Percentiles rank a stretch among this genome's conserved stretches.
These are phyloP conservation scores for Globisporangium cystogenes DNA, from an alignment of 352 stramenopile genomes.

Conservation along the genomic window DNA sequence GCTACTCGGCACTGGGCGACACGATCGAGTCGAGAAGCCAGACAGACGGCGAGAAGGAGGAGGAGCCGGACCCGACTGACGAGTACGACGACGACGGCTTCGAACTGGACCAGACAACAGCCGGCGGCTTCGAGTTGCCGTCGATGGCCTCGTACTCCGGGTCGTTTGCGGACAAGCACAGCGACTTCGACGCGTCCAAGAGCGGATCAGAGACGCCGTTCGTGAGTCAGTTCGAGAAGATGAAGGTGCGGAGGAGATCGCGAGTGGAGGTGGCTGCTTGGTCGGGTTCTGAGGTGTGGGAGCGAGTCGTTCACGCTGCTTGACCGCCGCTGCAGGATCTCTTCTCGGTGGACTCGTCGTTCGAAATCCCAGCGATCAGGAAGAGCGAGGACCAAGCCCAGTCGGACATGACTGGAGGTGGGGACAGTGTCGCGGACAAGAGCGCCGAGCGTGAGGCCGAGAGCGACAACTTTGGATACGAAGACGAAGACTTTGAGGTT, in stretches of 20 bases:
- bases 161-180: not conserved
- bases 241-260: slow-evolving; percentile 21
- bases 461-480: slow-evolving; percentile 57
- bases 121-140: slow-evolving; percentile 9
- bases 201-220: slow-evolving; percentile 9
- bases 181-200: slow-evolving; percentile 4
- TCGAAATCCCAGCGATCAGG: slow-evolving; percentile 11
- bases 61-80: slow-evolving; percentile 17
- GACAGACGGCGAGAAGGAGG: slow-evolving; percentile 8
- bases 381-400: slow-evolving; percentile 1
- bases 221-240: slow-evolving; percentile 30
- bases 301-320: not conserved
- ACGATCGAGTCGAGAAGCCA: slow-evolving; percentile 3
- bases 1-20: slow-evolving; percentile 10
- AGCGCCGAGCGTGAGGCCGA: not conserved
- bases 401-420: not conserved
- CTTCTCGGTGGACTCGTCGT: slow-evolving; percentile 15
- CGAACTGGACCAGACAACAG: slow-evolving; percentile 50
- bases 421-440: slow-evolving; percentile 4
- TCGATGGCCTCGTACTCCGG: slow-evolving; percentile 1
- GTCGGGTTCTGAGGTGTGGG: not conserved
- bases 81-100: slow-evolving; percentile 63
- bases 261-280: not conserved
- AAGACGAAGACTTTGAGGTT: slow-evolving; percentile 74
- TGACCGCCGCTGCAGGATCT: slow-evolving; percentile 6